Evolutionary conservation across 495 filamentous ascomycete species (phyloP).

Genomic region (Aspergillus ellipticus): DNA sequence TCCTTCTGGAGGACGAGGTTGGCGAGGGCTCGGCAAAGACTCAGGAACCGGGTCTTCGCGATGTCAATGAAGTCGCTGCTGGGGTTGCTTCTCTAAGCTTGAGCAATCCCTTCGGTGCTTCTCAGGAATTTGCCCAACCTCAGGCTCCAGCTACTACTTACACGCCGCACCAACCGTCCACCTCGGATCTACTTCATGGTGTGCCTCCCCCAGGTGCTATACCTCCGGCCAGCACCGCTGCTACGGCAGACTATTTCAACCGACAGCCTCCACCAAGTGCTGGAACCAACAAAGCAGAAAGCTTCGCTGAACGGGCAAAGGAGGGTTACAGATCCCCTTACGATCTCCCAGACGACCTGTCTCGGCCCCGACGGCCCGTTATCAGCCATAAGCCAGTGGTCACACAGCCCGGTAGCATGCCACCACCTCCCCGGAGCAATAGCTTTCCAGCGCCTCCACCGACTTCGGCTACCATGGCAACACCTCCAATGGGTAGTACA

Average conservation of each 20-base stretch:
- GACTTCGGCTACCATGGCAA: conserved; percentile 12
- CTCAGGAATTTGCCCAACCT: conserved; percentile 20
- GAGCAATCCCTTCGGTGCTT: conserved; percentile 34
- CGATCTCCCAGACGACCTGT: conserved; percentile 87
- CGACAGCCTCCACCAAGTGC: conserved; percentile 29
- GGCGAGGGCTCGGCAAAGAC: conserved; percentile 26
- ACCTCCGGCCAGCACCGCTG: conserved; percentile 28
- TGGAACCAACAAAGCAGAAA: conserved; percentile 52
- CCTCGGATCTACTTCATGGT: conserved; percentile 35
- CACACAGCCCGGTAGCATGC: conserved; percentile 23
- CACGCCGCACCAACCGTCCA: conserved; percentile 44
- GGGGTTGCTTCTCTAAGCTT: conserved; percentile 13
- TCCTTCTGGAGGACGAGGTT: conserved; percentile 62
- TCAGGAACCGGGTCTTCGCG: conserved; percentile 17
- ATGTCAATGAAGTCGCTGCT: conserved; percentile 7
- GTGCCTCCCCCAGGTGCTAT: conserved; percentile 23
- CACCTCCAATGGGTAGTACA: conserved; percentile 21
- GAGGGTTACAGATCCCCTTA: conserved; percentile 91
- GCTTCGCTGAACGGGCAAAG: conserved; percentile 84
- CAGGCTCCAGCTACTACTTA: conserved; percentile 26
- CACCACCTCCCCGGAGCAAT: conserved; percentile 53
- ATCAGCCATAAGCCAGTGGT: conserved; percentile 32
- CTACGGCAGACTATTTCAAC: conserved; percentile 39
- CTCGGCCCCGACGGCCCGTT: conserved; percentile 59
- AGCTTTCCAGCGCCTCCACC: conserved; percentile 47